A percentile compares a stretch with the other conserved stretches of the same genome.
phyloP scores from a whole-genome alignment of 805 yeast genomes.

The Teunomyces kruisii region DNA sequence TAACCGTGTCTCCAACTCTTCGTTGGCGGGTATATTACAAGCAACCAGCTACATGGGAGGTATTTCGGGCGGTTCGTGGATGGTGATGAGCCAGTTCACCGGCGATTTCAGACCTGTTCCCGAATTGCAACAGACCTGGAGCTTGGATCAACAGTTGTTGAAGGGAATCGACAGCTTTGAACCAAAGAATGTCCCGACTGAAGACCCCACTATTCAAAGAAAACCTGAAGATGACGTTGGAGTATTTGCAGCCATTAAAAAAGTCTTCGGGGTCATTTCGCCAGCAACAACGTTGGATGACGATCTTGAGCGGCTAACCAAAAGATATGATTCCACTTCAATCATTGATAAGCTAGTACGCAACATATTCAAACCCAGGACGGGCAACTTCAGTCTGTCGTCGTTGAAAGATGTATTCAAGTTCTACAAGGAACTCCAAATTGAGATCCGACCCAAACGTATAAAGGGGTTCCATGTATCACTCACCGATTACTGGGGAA shows the following conservation, averaged over 20 bases:
- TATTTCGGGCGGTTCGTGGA: constrained; percentile 74
- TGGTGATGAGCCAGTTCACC: constrained; percentile 47
- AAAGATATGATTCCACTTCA: not conserved
- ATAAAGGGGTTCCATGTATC: constrained; percentile 54
- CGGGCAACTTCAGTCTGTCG: not conserved
- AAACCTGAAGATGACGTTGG: not conserved
- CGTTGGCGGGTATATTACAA: constrained; percentile 54
- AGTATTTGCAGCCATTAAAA: constrained; percentile 1
- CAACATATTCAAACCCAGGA: not conserved
- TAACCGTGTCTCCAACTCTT: constrained; percentile 33
- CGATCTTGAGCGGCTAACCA: not conserved
- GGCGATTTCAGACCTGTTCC: constrained; percentile 29
- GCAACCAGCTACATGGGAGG: constrained; percentile 59
- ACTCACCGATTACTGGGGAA: constrained; percentile 69
- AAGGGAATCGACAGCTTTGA: constrained; percentile 60
- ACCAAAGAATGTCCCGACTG: constrained; percentile 10
- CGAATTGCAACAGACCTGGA: constrained; percentile 36
- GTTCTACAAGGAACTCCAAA: constrained; percentile 54
- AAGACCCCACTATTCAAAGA: not conserved
- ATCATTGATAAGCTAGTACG: not conserved
- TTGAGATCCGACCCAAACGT: constrained; percentile 53
- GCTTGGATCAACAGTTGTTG: constrained; percentile 46
- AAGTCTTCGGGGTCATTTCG: not conserved
- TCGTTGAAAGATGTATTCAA: constrained; percentile 26
- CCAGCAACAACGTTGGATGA: not conserved